Conservation (phyloP, 148 eudicot genomes). For the Bassia scoparia region DNA sequence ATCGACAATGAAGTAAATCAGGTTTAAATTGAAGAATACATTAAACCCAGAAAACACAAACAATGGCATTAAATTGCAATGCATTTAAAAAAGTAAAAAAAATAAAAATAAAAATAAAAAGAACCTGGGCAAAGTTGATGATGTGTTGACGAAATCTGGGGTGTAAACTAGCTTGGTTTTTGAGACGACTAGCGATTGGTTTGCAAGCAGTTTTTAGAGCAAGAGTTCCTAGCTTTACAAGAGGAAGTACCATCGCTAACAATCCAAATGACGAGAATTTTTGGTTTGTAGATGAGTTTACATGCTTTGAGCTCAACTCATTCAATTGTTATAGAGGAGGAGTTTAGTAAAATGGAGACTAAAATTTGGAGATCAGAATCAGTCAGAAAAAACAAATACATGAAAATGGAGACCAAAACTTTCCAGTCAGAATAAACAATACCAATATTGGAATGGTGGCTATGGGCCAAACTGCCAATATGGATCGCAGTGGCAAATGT, state of each 20-base stretch:
- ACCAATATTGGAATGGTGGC: too few species aligned
- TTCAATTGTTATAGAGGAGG: too few species aligned
- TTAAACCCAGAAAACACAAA: neutral
- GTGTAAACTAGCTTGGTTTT: slow-evolving; percentile 60
- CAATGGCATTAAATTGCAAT: neutral
- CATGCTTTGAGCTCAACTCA: too few species aligned
- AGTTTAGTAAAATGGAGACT: too few species aligned
- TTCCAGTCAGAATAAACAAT: too few species aligned
- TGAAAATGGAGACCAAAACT: too few species aligned
- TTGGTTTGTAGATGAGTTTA: too few species aligned
- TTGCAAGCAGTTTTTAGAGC: slow-evolving; percentile 65
- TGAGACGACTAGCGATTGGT: slow-evolving; percentile 72
- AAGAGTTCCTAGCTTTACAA: slow-evolving; percentile 67
- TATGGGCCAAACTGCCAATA: too few species aligned
- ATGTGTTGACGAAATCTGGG: slow-evolving; percentile 64
- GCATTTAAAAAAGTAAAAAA: neutral
- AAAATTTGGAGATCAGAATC: too few species aligned
- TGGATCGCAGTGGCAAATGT: too few species aligned
- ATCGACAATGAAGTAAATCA: neutral
- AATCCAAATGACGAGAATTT: too few species aligned
- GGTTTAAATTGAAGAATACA: neutral
- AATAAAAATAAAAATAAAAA: neutral
- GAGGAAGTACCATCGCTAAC: slow-evolving; percentile 58
- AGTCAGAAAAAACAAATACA: too few species aligned
- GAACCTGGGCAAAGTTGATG: slow-evolving; percentile 80